Percentiles rank a stretch among this genome's conserved stretches.
phyloP scores from a whole-genome alignment of 768 basidiomycete species.

The Tylopilus sp. region DNA sequence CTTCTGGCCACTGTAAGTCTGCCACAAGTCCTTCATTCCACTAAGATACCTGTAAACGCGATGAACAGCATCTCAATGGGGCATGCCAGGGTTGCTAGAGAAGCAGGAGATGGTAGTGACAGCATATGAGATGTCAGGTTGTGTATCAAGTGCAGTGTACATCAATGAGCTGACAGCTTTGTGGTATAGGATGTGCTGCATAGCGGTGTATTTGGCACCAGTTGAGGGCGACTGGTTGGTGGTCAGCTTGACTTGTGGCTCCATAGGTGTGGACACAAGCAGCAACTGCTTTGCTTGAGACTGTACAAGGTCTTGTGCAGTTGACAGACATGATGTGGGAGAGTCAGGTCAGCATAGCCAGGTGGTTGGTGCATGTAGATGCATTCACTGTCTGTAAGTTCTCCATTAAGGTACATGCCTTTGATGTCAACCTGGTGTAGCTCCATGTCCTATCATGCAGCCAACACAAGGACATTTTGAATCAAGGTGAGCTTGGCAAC shows the following conservation, averaged over 20 bases:
- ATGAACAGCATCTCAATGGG: not conserved
- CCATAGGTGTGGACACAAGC: not conserved
- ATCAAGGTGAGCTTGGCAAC: not conserved
- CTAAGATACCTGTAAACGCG: not conserved
- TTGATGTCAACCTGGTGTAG: not conserved
- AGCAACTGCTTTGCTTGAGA: not conserved
- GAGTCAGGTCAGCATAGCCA: not conserved
- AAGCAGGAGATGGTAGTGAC: not conserved
- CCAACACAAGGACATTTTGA: not conserved
- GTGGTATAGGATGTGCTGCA: conserved; percentile 5
- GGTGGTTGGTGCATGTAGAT: not conserved
- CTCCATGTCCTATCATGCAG: not conserved
- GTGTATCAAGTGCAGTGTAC: conserved; percentile 9
- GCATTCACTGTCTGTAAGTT: not conserved
- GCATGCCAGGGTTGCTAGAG: not conserved
- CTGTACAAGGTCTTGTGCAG: not conserved
- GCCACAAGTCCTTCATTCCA: not conserved
- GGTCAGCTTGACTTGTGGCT: not conserved
- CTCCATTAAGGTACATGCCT: not conserved
- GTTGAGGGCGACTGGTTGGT: conserved; percentile 6
- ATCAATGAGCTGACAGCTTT: not conserved
- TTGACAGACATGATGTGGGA: not conserved
- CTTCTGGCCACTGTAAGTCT: not conserved
- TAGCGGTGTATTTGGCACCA: conserved; percentile 17
- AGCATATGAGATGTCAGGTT: not conserved